These are phyloP conservation scores for Trypanosoma boissoni DNA, from an alignment of 208 protist species.

Conservation along the genomic window DNA sequence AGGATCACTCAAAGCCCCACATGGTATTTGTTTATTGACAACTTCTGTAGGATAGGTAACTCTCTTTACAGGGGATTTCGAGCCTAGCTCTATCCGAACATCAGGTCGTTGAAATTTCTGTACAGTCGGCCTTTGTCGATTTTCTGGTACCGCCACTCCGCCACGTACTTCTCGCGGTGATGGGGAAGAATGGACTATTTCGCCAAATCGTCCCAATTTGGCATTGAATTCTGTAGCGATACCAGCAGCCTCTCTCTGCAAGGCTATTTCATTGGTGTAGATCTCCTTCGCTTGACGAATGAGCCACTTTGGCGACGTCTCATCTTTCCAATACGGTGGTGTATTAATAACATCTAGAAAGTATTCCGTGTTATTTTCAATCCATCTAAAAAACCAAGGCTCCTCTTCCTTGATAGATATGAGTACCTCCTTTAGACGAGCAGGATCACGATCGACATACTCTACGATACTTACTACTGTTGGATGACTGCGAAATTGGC, in stretches of 20 bases:
- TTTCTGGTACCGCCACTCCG: too few species aligned
- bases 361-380: conserved; percentile 34
- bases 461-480: conserved; percentile 55
- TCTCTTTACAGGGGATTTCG: too few species aligned
- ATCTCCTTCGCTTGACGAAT: conserved; percentile 15
- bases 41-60: too few species aligned
- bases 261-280: conserved; percentile 1
- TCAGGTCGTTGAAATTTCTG: too few species aligned
- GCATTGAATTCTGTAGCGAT: not conserved
- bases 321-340: conserved; percentile 14
- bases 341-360: conserved; percentile 38
- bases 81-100: too few species aligned
- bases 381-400: conserved; percentile 54
- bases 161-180: too few species aligned
- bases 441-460: conserved; percentile 38
- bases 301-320: conserved; percentile 14
- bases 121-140: too few species aligned
- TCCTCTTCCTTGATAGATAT: conserved; percentile 37
- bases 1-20: not conserved
- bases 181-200: too few species aligned
- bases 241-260: not conserved
- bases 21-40: not conserved
- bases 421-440: conserved; percentile 38
- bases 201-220: not conserved
- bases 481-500: conserved; percentile 41